phyloP scores from a whole-genome alignment of 2,329 filamentous ascomycete species.

The Beauveria sp. region DNA sequence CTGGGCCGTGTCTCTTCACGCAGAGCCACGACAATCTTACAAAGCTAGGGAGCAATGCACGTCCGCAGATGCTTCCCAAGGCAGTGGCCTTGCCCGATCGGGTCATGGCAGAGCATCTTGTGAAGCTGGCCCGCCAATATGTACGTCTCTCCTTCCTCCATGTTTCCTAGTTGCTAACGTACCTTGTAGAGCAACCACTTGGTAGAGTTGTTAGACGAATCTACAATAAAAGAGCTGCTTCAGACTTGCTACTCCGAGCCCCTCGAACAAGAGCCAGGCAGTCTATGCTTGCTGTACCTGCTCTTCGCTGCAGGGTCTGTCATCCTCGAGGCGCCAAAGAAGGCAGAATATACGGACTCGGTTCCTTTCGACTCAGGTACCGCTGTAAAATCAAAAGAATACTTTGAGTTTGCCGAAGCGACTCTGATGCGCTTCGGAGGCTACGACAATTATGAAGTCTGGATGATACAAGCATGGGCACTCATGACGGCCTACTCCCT shows the following conservation, averaged over 20 bases:
- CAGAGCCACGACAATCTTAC: slow-evolving; percentile 36
- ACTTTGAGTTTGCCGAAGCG: slow-evolving; percentile 52
- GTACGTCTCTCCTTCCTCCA: background rate
- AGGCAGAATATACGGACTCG: background rate
- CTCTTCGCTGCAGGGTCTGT: slow-evolving; percentile 50
- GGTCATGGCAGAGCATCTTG: slow-evolving; percentile 39
- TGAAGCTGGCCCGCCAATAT: slow-evolving; percentile 3
- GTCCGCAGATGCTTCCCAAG: slow-evolving; percentile 40
- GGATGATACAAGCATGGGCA: slow-evolving; percentile 55
- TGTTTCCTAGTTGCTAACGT: background rate
- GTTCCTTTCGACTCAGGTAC: slow-evolving; percentile 22
- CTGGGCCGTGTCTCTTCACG: slow-evolving; percentile 50
- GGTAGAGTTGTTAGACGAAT: slow-evolving; percentile 50
- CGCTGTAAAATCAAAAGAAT: slow-evolving; percentile 50
- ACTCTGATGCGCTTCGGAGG: slow-evolving; percentile 38
- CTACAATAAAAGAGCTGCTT: slow-evolving; percentile 39
- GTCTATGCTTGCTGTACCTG: slow-evolving; percentile 53
- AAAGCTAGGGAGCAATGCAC: background rate
- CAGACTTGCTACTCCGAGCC: slow-evolving; percentile 49
- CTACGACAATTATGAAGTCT: slow-evolving; percentile 56
- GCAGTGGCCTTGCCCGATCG: slow-evolving; percentile 47
- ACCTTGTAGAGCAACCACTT: slow-evolving; percentile 48
- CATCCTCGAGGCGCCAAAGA: background rate
- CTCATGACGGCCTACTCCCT: slow-evolving; percentile 60
- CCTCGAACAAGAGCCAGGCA: slow-evolving; percentile 38